Conservation (phyloP, 805 yeast genomes). For the Tetrapisispora pingtungensis region DNA sequence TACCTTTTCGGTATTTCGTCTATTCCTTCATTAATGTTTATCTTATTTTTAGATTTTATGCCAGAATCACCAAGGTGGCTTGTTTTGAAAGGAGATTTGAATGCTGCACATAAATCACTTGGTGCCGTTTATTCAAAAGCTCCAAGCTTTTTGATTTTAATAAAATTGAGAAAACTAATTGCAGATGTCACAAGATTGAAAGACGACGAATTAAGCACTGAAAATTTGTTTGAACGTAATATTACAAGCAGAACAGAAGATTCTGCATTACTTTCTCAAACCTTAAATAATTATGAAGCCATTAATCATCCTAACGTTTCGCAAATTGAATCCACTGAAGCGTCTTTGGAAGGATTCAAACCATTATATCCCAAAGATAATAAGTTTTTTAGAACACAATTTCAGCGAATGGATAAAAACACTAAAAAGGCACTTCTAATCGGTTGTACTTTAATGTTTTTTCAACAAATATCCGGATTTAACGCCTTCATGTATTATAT, state of each 20-base stretch:
- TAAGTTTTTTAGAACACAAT: not conserved
- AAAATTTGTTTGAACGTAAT: not conserved
- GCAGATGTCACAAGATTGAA: slow-evolving; percentile 32
- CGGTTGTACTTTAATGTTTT: slow-evolving; percentile 42
- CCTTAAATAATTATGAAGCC: not conserved
- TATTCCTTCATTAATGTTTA: slow-evolving; percentile 34
- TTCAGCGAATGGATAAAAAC: not conserved
- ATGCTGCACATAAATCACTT: slow-evolving; percentile 35
- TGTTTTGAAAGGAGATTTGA: slow-evolving; percentile 26
- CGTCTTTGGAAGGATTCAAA: not conserved
- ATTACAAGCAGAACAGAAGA: not conserved
- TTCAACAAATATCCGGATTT: slow-evolving; percentile 54
- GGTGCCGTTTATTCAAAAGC: slow-evolving; percentile 37
- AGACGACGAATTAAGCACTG: slow-evolving; percentile 4
- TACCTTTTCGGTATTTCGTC: slow-evolving; percentile 31
- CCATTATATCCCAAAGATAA: not conserved
- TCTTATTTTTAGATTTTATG: slow-evolving; percentile 33
- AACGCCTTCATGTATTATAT: slow-evolving; percentile 57
- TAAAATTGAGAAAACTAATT: slow-evolving; percentile 39
- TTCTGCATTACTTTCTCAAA: not conserved
- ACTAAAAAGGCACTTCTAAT: slow-evolving; percentile 36
- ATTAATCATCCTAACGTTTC: not conserved
- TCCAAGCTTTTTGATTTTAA: slow-evolving; percentile 27
- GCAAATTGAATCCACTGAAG: not conserved
- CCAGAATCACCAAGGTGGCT: slow-evolving; percentile 44